A percentile compares a stretch with the other conserved stretches of the same genome.
These are phyloP conservation scores for Nemania bipapillata DNA, from an alignment of 2,329 filamentous ascomycete genomes.

Conservation along the genomic window DNA sequence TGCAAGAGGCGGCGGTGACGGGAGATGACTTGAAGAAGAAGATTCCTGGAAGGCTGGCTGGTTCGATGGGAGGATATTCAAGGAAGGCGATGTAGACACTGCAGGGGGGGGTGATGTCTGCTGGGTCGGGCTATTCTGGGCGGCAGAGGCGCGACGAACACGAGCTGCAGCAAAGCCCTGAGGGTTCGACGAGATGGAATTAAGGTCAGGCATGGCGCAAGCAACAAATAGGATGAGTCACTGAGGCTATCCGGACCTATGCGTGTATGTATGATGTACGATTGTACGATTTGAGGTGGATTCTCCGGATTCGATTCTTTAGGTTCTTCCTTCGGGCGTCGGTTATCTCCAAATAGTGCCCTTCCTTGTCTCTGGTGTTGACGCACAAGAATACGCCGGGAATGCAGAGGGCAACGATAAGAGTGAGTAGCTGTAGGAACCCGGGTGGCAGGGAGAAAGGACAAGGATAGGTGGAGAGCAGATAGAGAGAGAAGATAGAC, in stretches of 20 bases:
- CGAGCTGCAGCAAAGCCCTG: slow-evolving; percentile 57
- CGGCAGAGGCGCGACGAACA: slow-evolving; percentile 59
- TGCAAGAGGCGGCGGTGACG: slow-evolving; percentile 46
- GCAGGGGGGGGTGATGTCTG: background rate
- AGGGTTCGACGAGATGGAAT: slow-evolving; percentile 65
- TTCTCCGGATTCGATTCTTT: background rate
- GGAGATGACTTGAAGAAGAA: slow-evolving; percentile 52
- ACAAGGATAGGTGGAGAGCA: no score
- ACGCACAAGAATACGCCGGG: background rate
- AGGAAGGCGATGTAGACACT: slow-evolving; percentile 55
- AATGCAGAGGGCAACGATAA: background rate
- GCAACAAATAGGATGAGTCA: background rate
- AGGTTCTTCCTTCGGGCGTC: no score
- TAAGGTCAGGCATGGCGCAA: slow-evolving; percentile 59
- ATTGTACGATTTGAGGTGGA: no score
- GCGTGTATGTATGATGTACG: no score
- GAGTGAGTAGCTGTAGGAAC: background rate
- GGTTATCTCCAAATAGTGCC: background rate
- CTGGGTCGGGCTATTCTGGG: slow-evolving; percentile 52
- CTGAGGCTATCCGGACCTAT: background rate
- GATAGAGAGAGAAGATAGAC: background rate
- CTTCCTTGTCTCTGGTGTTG: background rate
- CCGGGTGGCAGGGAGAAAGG: background rate
- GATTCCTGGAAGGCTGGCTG: slow-evolving; percentile 59
- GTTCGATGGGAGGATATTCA: slow-evolving; percentile 68